Conservation (phyloP, 2,329 filamentous ascomycete species). For the Fusarium xyrophilum region DNA sequence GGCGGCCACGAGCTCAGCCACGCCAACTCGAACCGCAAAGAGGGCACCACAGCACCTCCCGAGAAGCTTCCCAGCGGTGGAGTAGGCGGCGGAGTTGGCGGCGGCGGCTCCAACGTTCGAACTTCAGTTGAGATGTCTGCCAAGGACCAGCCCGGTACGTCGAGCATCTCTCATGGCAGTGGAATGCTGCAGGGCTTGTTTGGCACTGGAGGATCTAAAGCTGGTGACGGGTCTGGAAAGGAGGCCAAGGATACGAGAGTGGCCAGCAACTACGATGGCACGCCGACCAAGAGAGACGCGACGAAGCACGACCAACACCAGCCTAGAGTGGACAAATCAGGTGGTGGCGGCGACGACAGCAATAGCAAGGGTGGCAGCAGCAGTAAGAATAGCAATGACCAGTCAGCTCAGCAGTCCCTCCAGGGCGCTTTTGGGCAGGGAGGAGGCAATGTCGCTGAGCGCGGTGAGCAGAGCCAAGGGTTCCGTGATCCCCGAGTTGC, state of each 20-base stretch:
- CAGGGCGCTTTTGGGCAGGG: slow-evolving; percentile 19
- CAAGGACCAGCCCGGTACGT: slow-evolving; percentile 17
- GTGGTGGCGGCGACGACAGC: background rate
- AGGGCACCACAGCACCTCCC: slow-evolving; percentile 33
- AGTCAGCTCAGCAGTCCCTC: background rate
- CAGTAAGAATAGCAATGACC: background rate
- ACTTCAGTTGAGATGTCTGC: slow-evolving; percentile 39
- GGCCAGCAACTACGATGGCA: slow-evolving; percentile 27
- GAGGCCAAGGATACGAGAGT: slow-evolving; percentile 32
- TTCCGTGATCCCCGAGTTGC: slow-evolving; percentile 22
- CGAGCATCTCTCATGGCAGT: slow-evolving; percentile 11
- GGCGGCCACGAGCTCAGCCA: slow-evolving; percentile 43
- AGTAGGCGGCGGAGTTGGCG: slow-evolving; percentile 45
- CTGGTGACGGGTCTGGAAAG: slow-evolving; percentile 7
- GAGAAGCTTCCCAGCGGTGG: slow-evolving; percentile 47
- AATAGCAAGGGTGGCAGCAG: background rate
- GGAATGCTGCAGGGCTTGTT: slow-evolving; percentile 35
- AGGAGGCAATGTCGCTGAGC: slow-evolving; percentile 15
- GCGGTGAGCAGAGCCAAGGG: slow-evolving; percentile 12
- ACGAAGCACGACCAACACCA: slow-evolving; percentile 18
- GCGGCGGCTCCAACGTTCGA: slow-evolving; percentile 41
- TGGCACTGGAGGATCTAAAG: slow-evolving; percentile 32
- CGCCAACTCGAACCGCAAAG: slow-evolving; percentile 28
- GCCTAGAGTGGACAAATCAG: slow-evolving; percentile 14
- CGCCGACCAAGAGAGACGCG: slow-evolving; percentile 17